phyloP scores from a whole-genome alignment of 139 green algal genomes.

The Trebouxia sp. region DNA sequence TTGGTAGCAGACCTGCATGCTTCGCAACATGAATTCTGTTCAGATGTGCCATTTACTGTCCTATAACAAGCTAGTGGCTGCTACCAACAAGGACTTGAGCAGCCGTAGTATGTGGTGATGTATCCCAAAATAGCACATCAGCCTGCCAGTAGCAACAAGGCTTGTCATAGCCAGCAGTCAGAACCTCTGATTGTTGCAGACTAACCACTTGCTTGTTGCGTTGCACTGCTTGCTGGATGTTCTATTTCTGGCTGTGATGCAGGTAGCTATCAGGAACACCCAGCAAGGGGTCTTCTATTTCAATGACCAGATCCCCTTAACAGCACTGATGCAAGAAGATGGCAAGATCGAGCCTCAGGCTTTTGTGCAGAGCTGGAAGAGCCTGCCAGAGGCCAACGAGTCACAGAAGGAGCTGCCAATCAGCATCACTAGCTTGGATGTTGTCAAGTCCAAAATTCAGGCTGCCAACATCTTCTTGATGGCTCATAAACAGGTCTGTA shows the following conservation, averaged over 20 bases:
- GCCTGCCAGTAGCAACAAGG: too few relatives aligned
- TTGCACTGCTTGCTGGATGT: too few relatives aligned
- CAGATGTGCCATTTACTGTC: too few relatives aligned
- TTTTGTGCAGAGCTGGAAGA: slow-evolving; percentile 61
- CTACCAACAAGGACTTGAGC: too few relatives aligned
- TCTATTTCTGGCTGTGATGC: slow-evolving; percentile 31
- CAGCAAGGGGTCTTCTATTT: slow-evolving; percentile 92
- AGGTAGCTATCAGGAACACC: slow-evolving; percentile 82
- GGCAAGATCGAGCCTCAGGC: slow-evolving; percentile 50
- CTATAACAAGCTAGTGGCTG: too few relatives aligned
- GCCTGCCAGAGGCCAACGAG: slow-evolving; percentile 43
- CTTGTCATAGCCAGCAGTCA: too few relatives aligned
- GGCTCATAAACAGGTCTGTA: slow-evolving; percentile 62
- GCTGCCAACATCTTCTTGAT: slow-evolving; percentile 68
- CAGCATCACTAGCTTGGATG: slow-evolving; percentile 50
- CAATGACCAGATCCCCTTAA: slow-evolving; percentile 66
- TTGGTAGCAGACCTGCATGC: too few relatives aligned
- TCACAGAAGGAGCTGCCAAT: slow-evolving; percentile 37
- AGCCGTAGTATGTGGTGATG: too few relatives aligned
- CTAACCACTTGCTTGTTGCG: too few relatives aligned
- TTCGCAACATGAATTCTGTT: too few relatives aligned
- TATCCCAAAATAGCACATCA: neutral
- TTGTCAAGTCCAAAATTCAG: slow-evolving; percentile 53
- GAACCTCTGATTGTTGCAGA: too few relatives aligned
- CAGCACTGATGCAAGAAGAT: slow-evolving; percentile 56